A percentile compares a stretch with the other conserved stretches of the same genome.
These are phyloP conservation scores for Termitomyces sp. DNA, from an alignment of 768 basidiomycete species.

Conservation along the genomic window DNA sequence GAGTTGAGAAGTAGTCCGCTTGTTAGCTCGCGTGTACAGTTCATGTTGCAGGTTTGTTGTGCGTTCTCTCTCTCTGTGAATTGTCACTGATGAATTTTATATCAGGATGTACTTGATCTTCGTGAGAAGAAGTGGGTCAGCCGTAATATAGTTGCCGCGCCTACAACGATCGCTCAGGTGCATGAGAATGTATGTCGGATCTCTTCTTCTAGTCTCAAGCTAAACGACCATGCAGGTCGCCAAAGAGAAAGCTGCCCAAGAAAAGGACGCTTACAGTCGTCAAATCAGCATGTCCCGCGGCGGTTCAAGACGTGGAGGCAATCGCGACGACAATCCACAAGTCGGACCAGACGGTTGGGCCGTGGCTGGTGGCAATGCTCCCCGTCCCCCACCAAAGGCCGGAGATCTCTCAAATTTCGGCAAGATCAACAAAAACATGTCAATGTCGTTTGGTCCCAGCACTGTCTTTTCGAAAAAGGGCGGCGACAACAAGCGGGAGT, in stretches of 20 bases:
- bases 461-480: constrained; percentile 81
- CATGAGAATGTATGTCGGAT: constrained; percentile 71
- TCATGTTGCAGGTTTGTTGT: constrained; percentile 84
- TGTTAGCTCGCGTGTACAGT: constrained; percentile 85
- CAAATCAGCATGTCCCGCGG: constrained; percentile 82
- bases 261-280: constrained; percentile 56
- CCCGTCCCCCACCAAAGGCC: constrained; percentile 68
- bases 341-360: constrained; percentile 88
- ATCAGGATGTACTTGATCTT: constrained; percentile 86
- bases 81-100: constrained; percentile 7
- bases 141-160: constrained; percentile 70
- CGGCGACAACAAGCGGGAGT: constrained; percentile 49
- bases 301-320: constrained; percentile 83
- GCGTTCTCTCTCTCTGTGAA: neutral
- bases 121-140: constrained; percentile 79
- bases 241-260: constrained; percentile 71
- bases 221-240: constrained; percentile 49
- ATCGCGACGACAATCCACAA: constrained; percentile 54
- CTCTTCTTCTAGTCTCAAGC: neutral
- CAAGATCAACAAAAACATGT: constrained; percentile 66
- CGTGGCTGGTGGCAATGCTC: constrained; percentile 50
- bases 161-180: constrained; percentile 84
- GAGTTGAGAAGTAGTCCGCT: constrained; percentile 71
- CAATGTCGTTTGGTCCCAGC: constrained; percentile 79
- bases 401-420: constrained; percentile 88